phyloP scores from a whole-genome alignment of 2,329 filamentous ascomycete genomes.

The Penicillium verrucosum region DNA sequence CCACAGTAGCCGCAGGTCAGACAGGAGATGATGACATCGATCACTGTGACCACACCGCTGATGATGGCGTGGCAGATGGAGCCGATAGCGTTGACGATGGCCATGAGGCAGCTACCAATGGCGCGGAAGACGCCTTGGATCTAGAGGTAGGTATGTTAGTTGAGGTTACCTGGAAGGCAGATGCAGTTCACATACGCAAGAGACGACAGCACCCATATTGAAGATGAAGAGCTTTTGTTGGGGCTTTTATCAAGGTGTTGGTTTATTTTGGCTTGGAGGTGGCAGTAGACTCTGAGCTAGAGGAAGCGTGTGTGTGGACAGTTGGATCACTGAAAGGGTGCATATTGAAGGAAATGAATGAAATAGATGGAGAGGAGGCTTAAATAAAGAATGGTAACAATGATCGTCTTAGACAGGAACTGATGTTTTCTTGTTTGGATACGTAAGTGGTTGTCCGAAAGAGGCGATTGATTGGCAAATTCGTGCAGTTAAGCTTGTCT shows the following conservation, averaged over 20 bases:
- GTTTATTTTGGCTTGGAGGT: slow-evolving; percentile 16
- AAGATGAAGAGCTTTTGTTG: slow-evolving; percentile 8
- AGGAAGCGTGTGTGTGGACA: slow-evolving; percentile 29
- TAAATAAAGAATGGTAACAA: slow-evolving; percentile 7
- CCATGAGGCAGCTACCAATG: slow-evolving; percentile 65
- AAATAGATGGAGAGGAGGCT: background rate
- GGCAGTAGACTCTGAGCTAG: slow-evolving; percentile 20
- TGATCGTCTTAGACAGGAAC: background rate
- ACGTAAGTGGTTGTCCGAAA: slow-evolving; percentile 21
- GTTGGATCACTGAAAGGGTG: slow-evolving; percentile 30
- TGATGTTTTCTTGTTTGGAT: slow-evolving; percentile 3
- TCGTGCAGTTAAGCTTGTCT: slow-evolving; percentile 9
- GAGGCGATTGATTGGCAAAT: slow-evolving; percentile 20
- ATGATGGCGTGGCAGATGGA: slow-evolving; percentile 64
- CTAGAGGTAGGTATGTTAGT: slow-evolving; percentile 38
- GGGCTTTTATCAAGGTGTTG: slow-evolving; percentile 8
- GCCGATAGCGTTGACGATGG: slow-evolving; percentile 65
- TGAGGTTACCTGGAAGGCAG: slow-evolving; percentile 20
- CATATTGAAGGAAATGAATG: slow-evolving; percentile 18
- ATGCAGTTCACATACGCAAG: slow-evolving; percentile 63
- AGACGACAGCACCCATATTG: slow-evolving; percentile 79
- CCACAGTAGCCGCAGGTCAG: slow-evolving; percentile 49
- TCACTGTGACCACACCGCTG: slow-evolving; percentile 62
- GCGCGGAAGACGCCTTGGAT: slow-evolving; percentile 58
- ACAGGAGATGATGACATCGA: slow-evolving; percentile 65